Conservation (phyloP, 2,329 filamentous ascomycete genomes). For the Diaporthe sp. region DNA sequence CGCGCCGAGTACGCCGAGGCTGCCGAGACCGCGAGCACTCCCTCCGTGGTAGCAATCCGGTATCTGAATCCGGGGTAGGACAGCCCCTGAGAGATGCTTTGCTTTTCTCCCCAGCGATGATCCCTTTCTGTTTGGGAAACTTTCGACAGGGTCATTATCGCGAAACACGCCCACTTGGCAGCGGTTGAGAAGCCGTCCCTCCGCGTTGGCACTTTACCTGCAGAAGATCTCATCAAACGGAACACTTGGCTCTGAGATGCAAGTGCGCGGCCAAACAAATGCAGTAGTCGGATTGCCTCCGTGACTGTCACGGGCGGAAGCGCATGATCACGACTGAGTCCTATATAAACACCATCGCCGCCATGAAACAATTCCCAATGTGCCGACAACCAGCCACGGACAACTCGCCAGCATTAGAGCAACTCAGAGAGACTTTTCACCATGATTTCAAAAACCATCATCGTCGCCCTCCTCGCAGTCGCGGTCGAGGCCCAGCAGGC, state of each 20-base stretch:
- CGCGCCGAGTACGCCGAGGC: constrained; percentile 28
- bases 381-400: background rate
- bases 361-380: background rate
- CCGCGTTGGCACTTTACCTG: constrained; percentile 27
- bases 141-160: background rate
- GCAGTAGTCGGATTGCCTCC: background rate
- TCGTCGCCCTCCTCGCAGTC: constrained; percentile 16
- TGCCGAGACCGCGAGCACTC: constrained; percentile 30
- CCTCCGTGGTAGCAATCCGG: constrained; percentile 29
- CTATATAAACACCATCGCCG: constrained; percentile 1
- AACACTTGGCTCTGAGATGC: constrained; percentile 7
- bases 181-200: constrained; percentile 25
- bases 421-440: background rate
- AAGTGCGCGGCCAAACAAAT: background rate
- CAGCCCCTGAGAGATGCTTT: constrained; percentile 7
- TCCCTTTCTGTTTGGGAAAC: constrained; percentile 12
- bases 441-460: constrained; percentile 15
- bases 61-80: constrained; percentile 20
- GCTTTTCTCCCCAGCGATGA: constrained; percentile 13
- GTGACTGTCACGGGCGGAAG: background rate
- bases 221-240: constrained; percentile 18
- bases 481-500: constrained; percentile 59
- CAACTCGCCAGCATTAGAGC: background rate
- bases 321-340: background rate
- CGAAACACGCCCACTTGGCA: constrained; percentile 10